Evolutionary conservation across 768 basidiomycete genomes (phyloP).

Genomic region (Brasilioporus rufonigricans): DNA sequence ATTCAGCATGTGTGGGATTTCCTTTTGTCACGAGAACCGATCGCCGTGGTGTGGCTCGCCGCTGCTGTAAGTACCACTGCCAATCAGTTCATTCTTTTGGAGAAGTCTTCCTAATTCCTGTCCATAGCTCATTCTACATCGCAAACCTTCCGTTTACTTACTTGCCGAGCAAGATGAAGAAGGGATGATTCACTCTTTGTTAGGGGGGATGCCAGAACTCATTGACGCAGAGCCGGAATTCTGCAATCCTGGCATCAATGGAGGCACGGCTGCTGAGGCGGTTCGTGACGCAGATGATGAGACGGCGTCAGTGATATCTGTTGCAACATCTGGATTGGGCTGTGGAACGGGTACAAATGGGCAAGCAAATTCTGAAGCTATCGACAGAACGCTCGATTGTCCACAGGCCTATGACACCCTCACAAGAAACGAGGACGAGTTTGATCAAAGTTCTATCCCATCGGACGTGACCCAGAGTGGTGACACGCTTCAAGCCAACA

Average conservation of each 20-base stretch:
- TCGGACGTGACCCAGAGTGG: neutral
- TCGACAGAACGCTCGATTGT: neutral
- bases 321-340: neutral
- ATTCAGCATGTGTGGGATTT: slow-evolving; percentile 94
- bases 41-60: slow-evolving; percentile 77
- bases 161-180: slow-evolving; percentile 72
- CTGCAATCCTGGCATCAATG: neutral
- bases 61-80: slow-evolving; percentile 58
- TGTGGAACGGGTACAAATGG: neutral
- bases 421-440: neutral
- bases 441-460: neutral
- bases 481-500: neutral
- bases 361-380: neutral
- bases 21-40: slow-evolving; percentile 77
- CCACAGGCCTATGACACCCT: neutral
- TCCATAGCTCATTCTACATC: slow-evolving; percentile 64
- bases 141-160: slow-evolving; percentile 62
- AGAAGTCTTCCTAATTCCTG: neutral
- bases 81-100: too few relatives aligned
- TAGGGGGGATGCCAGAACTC: slow-evolving; percentile 63
- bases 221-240: slow-evolving; percentile 16
- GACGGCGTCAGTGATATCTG: neutral
- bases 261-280: neutral
- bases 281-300: neutral
- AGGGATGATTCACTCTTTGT: slow-evolving; percentile 76